Evolutionary conservation across 2,329 filamentous ascomycete genomes (phyloP).

Genomic region (Nectriaceae sp.): DNA sequence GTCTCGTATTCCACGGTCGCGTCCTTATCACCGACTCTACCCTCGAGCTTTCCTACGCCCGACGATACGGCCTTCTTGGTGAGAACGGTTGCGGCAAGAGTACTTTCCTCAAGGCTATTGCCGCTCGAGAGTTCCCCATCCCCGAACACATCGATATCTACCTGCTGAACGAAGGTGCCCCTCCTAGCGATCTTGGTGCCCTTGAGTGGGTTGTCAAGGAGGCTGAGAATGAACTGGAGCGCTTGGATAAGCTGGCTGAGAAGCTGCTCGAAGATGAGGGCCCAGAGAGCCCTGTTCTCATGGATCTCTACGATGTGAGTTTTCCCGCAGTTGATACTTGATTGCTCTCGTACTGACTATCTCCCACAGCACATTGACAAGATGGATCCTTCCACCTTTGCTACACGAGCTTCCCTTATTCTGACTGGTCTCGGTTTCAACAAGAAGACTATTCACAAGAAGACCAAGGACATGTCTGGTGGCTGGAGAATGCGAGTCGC

Average conservation of each 20-base stretch:
- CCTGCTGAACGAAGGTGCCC: slow-evolving; percentile 94
- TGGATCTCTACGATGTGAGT: slow-evolving; percentile 93
- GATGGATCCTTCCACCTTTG: slow-evolving; percentile 98
- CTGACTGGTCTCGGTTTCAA: slow-evolving; percentile 99
- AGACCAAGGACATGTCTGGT: slow-evolving; percentile 99
- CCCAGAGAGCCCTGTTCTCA: slow-evolving; percentile 84
- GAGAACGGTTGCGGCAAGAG: slow-evolving; percentile 99
- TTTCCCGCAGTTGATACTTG: neutral
- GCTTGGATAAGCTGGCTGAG: slow-evolving; percentile 86
- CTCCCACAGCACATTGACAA: slow-evolving; percentile 82
- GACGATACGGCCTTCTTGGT: slow-evolving; percentile 90
- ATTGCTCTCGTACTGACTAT: slow-evolving; percentile 19
- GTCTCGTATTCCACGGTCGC: slow-evolving; percentile 95
- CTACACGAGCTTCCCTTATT: slow-evolving; percentile 93
- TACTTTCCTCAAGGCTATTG: slow-evolving; percentile 94
- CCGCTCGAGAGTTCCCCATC: slow-evolving; percentile 90
- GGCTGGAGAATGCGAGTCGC: slow-evolving; percentile 99
- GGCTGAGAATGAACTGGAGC: slow-evolving; percentile 88
- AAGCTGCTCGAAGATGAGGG: slow-evolving; percentile 89
- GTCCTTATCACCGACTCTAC: slow-evolving; percentile 94
- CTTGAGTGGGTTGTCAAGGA: slow-evolving; percentile 97
- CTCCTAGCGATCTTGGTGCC: slow-evolving; percentile 83
- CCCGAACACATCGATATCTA: slow-evolving; percentile 98
- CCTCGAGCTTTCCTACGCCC: slow-evolving; percentile 88
- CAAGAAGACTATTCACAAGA: slow-evolving; percentile 97